Conservation (phyloP, 2,329 filamentous ascomycete species). For the Penicillium nordicum region DNA sequence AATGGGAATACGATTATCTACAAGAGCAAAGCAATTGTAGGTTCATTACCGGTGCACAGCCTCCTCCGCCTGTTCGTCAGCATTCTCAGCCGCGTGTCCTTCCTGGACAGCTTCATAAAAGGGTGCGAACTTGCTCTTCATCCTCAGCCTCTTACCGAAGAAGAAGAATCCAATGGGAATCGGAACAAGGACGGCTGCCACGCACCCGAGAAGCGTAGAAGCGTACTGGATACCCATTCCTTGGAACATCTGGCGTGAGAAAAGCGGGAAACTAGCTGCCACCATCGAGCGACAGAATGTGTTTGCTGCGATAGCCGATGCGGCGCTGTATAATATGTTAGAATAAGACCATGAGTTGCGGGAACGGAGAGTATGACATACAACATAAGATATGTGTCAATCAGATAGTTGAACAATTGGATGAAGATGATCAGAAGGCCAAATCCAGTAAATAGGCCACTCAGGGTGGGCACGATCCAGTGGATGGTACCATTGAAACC, state of each 20-base stretch:
- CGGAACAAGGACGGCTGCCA: conserved; percentile 35
- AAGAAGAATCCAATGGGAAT: conserved; percentile 40
- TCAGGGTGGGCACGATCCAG: conserved; percentile 42
- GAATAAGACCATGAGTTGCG: background rate
- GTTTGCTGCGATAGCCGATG: conserved; percentile 55
- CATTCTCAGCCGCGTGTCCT: conserved; percentile 31
- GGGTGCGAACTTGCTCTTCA: conserved; percentile 29
- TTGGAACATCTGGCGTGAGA: conserved; percentile 55
- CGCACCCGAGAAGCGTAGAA: conserved; percentile 36
- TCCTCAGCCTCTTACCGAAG: conserved; percentile 25
- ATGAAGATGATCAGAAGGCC: conserved; percentile 59
- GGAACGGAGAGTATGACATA: conserved; percentile 21
- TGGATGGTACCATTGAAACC: conserved; percentile 48
- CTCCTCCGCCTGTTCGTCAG: conserved; percentile 4
- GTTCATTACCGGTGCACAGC: background rate
- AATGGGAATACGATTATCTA: conserved; percentile 1
- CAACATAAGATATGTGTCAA: conserved; percentile 59
- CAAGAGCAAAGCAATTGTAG: background rate
- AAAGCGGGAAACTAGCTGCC: conserved; percentile 53
- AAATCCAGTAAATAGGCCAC: conserved; percentile 55
- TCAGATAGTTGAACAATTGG: conserved; percentile 56
- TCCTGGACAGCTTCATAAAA: conserved; percentile 50
- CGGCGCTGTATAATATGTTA: conserved; percentile 35
- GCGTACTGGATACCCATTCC: conserved; percentile 35
- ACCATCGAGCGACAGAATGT: conserved; percentile 52